phyloP scores from a whole-genome alignment of 2,329 filamentous ascomycete species.

The Ceratocystis alfenasii region DNA sequence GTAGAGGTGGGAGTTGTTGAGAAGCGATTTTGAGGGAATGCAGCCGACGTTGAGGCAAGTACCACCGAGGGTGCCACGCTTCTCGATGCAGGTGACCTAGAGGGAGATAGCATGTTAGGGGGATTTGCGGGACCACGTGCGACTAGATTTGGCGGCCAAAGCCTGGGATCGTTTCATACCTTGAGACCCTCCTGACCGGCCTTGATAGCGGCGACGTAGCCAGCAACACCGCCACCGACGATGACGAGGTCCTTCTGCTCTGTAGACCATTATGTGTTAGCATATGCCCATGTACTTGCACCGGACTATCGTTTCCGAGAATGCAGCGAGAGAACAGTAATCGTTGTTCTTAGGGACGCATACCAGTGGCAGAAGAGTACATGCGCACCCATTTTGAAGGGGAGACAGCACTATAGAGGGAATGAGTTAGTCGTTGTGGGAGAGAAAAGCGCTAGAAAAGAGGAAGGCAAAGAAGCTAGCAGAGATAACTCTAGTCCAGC shows the following conservation, averaged over 20 bases:
- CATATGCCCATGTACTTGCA: slow-evolving; percentile 28
- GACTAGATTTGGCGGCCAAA: too few species aligned
- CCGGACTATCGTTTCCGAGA: not conserved
- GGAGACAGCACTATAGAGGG: slow-evolving; percentile 3
- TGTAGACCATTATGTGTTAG: slow-evolving; percentile 30
- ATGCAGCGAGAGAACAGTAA: not conserved
- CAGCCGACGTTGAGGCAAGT: slow-evolving; percentile 98
- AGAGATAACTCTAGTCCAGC: not conserved
- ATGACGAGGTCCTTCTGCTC: slow-evolving; percentile 95
- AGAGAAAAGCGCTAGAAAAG: not conserved
- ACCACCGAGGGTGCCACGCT: slow-evolving; percentile 86
- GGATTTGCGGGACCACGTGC: not conserved
- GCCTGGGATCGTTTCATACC: slow-evolving; percentile 38
- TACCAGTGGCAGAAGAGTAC: slow-evolving; percentile 48
- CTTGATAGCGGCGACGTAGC: slow-evolving; percentile 98
- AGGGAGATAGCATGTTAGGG: slow-evolving; percentile 15
- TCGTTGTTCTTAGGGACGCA: slow-evolving; percentile 27
- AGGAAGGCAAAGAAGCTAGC: not conserved
- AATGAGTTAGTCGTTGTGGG: slow-evolving; percentile 8
- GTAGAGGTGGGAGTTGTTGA: slow-evolving; percentile 99
- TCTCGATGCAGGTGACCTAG: slow-evolving; percentile 94
- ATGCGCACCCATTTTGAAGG: slow-evolving; percentile 43
- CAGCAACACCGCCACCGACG: slow-evolving; percentile 94
- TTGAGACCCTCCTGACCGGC: slow-evolving; percentile 95
- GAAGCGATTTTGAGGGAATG: slow-evolving; percentile 97